Base-by-base conservation (phyloP, 2,329 filamentous ascomycete species). In the Colletotrichum eremochloae region DNA sequence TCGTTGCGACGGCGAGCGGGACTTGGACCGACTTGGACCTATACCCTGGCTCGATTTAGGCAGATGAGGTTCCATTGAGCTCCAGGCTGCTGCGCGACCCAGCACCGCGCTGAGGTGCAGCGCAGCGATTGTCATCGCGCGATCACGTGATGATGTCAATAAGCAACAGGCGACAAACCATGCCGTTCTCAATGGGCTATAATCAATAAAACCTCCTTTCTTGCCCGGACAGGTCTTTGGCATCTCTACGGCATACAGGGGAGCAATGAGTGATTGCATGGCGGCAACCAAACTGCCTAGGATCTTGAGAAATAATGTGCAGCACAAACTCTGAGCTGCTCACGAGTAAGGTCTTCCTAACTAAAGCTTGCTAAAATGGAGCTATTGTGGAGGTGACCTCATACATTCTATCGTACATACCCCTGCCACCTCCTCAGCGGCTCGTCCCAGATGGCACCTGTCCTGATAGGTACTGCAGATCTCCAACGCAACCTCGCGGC, bases 131-230 rank as follows among this genome's bases (percentile, higher is more conserved):
- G 36, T 5, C 38, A 36, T 53, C 73, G 67, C 75, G 74, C 69
- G 53, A 60, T 75, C 75, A 76, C 74, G 73, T 75, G 74, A 24
- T 5, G 73, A 57, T 67, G 65, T 20, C 55, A 42, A 65, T 52
- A 67, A 46, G 31, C 44, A 33, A 9, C 44, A 24, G 29, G 68
- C 36, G 55, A 24, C 44, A 24, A 56, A 24, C 12, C 46, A 64
- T 53, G 24, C 55, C 18, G 5, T 15, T 52, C 33, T 15, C 31
- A 20, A 31, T 33, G 31, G 52, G 31, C 1, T 20, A 5, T 8
- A 18, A 3, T 31, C 0, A 33, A 15, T 11, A 15, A 3, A 1
- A n/a, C n/a, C 7, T n/a, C 20, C 9, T n/a, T n/a, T 20, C 11
- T n/a, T 46, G 18, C 6, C 18, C 42, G 1, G 18, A 18, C 53